Evolutionary conservation across 768 basidiomycete genomes (phyloP).

Genomic region (Hortiboletus campestris): DNA sequence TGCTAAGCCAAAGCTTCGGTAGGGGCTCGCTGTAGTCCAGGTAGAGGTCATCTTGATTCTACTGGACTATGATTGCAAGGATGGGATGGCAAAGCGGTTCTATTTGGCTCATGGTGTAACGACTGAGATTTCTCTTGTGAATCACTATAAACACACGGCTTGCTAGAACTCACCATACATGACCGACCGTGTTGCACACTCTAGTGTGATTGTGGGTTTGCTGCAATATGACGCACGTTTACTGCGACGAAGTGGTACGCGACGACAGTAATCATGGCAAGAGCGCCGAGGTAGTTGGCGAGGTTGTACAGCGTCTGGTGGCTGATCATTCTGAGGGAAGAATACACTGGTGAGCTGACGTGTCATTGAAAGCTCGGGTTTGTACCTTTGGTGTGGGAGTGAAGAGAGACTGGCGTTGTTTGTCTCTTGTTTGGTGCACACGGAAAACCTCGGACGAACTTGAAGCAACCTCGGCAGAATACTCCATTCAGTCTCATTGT

Average conservation of each 20-base stretch:
- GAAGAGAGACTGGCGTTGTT: constrained; percentile 20
- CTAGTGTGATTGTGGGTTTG: constrained; percentile 13
- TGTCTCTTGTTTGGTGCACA: constrained; percentile 33
- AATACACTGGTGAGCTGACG: not conserved
- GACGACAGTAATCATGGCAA: constrained; percentile 86
- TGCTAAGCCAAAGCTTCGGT: constrained; percentile 13
- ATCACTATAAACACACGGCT: not conserved
- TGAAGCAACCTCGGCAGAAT: not conserved
- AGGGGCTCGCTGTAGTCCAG: not conserved
- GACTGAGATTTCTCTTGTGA: not conserved
- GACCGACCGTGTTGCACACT: not conserved
- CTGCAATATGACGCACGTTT: constrained; percentile 56
- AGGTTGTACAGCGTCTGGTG: constrained; percentile 78
- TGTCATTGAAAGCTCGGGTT: not conserved
- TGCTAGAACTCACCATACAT: constrained; percentile 6
- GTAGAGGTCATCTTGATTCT: not conserved
- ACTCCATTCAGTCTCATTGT: constrained; percentile 4
- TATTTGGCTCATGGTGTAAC: not conserved
- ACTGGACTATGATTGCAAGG: not conserved
- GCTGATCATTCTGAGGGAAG: constrained; percentile 59
- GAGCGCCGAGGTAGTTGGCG: constrained; percentile 77
- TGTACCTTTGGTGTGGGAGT: constrained; percentile 17
- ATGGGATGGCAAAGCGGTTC: not conserved
- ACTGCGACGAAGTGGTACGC: constrained; percentile 90
- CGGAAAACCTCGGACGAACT: constrained; percentile 30